Evolutionary conservation across 2,329 filamentous ascomycete genomes (phyloP), one percentile per base, ranked within the genome.

Genomic region (Beauveria scarabaeidicola): DNA sequence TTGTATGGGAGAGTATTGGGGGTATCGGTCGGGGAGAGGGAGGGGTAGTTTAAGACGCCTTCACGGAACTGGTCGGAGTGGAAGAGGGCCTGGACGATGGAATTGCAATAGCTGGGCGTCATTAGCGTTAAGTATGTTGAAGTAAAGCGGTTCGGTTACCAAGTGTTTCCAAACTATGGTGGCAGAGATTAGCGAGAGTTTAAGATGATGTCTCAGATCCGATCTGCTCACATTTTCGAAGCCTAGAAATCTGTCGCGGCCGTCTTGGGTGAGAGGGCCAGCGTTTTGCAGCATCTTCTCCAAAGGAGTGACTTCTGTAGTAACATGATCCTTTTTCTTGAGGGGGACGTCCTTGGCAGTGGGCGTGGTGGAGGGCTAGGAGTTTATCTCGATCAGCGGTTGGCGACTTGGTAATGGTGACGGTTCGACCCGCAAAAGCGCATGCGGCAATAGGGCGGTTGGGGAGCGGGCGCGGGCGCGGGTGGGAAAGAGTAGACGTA

Each of bases 221-320:
- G 64, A 55, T 79, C 90, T 52, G 47, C 56, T 76, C 81, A 97
- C 93, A 77, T 99, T 99, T 76, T 99, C 94, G 72, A 97, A 88
- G 17, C 94, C 94, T 76, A 95, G 97, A 78, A 96, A 99, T 77
- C 96, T 96, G 77, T 97, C 94, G 71, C 90, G 96, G 58, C 94
- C 94, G 74, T 97, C 92, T 66, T 82, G 79, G 68, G 91, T 86
- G 65, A 95, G 77, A 2, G 92, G 86, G 3, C 91, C 92, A 61
- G 90, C 86, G 73, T 90, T 88, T 67, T 86, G 82, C 36, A 99
- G 81, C 80, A 95, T 88, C 78, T 91, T 86, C 67, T 86, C 81
- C 61, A 87, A 66, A 3, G 85, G 84, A 2, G 84, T 87, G 58
- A 81, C 66, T 67, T 87, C 84, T n/a, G 75, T 74, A n/a, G 73